A percentile compares a stretch with the other conserved stretches of the same genome.
Evolutionary conservation across 805 yeast genomes (phyloP).

Genomic region (Myxozyma monticola): DNA sequence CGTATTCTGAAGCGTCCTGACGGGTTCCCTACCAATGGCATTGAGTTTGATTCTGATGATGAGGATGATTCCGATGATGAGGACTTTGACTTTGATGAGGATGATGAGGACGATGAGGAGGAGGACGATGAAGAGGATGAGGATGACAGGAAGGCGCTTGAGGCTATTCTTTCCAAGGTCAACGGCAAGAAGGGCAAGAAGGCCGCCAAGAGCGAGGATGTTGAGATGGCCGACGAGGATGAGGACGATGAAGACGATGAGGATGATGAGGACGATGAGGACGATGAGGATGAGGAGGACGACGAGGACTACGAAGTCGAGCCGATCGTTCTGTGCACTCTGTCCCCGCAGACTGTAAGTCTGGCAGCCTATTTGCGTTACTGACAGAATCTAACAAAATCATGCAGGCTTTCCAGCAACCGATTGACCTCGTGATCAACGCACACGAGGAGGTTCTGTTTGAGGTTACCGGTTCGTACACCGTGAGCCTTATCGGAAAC

Average conservation of each 20-base stretch:
- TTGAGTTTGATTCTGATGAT: conserved; percentile 27
- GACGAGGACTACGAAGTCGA: conserved; percentile 71
- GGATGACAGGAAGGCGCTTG: conserved; percentile 38
- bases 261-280: conserved; percentile 52
- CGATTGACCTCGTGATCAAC: conserved; percentile 81
- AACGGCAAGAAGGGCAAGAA: conserved; percentile 43
- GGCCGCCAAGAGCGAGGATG: conserved; percentile 44
- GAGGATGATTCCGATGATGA: conserved; percentile 39
- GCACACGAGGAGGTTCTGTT: conserved; percentile 94
- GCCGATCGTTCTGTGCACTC: conserved; percentile 83
- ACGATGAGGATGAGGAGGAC: no score
- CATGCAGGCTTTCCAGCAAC: conserved; percentile 61
- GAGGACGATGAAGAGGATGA: conserved; percentile 42
- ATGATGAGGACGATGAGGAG: conserved; percentile 34
- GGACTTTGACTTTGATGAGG: conserved; percentile 38
- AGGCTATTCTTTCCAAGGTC: no score
- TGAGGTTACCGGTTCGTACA: conserved; percentile 94
- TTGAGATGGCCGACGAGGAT: conserved; percentile 54
- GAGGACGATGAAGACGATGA: conserved; percentile 52
- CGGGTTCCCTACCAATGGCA: conserved; percentile 34
- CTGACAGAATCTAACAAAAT: not conserved
- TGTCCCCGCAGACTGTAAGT: conserved; percentile 71
- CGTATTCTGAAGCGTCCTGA: conserved; percentile 76
- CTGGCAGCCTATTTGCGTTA: not conserved
- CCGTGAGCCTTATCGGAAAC: conserved; percentile 91